Conservation (phyloP, 352 stramenopile genomes). For the Pythium rishiriense region DNA sequence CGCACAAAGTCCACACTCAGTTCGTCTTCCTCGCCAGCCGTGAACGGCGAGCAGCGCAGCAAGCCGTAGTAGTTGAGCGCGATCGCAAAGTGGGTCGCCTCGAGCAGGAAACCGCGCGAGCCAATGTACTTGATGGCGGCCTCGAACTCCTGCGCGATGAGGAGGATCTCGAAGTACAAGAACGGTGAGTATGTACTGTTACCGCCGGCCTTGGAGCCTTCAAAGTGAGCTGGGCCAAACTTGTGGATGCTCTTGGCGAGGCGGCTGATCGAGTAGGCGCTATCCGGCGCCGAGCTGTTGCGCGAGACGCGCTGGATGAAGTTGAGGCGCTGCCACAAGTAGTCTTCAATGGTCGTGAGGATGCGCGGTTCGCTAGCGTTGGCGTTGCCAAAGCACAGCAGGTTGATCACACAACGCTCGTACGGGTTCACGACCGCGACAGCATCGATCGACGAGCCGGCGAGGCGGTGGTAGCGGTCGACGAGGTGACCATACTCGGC, state of each 20-base stretch:
- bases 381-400: constrained; percentile 76
- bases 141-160: constrained; percentile 81
- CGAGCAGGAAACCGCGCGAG: constrained; percentile 71
- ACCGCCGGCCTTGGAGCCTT: constrained; percentile 37
- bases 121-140: constrained; percentile 80
- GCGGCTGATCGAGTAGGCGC: constrained; percentile 59
- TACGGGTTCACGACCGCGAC: constrained; percentile 73
- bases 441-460: constrained; percentile 70
- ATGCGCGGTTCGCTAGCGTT: constrained; percentile 77
- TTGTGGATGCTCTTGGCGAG: constrained; percentile 75
- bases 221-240: constrained; percentile 74
- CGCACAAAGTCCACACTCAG: constrained; percentile 63
- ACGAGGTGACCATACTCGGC: constrained; percentile 59
- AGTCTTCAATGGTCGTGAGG: constrained; percentile 83
- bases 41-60: constrained; percentile 57
- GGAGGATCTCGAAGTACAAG: constrained; percentile 79
- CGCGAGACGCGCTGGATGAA: constrained; percentile 62
- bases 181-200: constrained; percentile 56
- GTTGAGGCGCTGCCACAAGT: constrained; percentile 82
- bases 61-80: constrained; percentile 80
- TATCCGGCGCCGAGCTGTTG: constrained; percentile 43
- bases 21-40: constrained; percentile 62
- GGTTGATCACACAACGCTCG: constrained; percentile 79
- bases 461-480: constrained; percentile 69
- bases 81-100: constrained; percentile 82